These are phyloP conservation scores for Quaeritorhiza haematococci DNA, from an alignment of 371 early-diverging fungal genomes.

Conservation along the genomic window DNA sequence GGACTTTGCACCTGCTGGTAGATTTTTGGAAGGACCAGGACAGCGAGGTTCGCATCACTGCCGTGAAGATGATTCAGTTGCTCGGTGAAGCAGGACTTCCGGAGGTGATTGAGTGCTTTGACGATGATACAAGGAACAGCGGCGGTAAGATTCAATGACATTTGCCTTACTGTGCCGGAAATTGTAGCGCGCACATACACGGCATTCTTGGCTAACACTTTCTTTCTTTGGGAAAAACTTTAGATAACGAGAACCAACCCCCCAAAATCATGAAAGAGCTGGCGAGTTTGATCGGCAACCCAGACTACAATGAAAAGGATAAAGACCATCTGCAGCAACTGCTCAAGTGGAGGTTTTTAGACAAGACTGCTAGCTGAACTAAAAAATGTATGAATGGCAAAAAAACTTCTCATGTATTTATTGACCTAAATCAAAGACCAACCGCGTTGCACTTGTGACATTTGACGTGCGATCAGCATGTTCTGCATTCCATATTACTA, in stretches of 20 bases:
- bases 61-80: constrained; percentile 42
- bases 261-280: constrained; percentile 36
- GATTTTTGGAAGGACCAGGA: constrained; percentile 45
- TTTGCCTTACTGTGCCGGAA: background rate
- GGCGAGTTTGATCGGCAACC: constrained; percentile 28
- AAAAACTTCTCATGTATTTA: no score
- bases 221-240: constrained; percentile 7
- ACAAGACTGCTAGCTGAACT: no score
- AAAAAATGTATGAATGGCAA: no score
- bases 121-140: background rate
- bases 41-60: constrained; percentile 36
- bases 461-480: no score
- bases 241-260: constrained; percentile 4
- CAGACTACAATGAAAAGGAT: constrained; percentile 40
- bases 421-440: no score
- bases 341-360: constrained; percentile 41
- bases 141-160: background rate
- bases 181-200: background rate
- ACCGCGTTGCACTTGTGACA: no score
- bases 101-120: constrained; percentile 34
- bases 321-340: constrained; percentile 34
- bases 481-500: no score
- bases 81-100: constrained; percentile 34
- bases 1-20: constrained; percentile 30
- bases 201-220: constrained; percentile 1